Base-by-base conservation (phyloP, 2,329 filamentous ascomycete genomes). In the Chrysoporthe cubensis region DNA sequence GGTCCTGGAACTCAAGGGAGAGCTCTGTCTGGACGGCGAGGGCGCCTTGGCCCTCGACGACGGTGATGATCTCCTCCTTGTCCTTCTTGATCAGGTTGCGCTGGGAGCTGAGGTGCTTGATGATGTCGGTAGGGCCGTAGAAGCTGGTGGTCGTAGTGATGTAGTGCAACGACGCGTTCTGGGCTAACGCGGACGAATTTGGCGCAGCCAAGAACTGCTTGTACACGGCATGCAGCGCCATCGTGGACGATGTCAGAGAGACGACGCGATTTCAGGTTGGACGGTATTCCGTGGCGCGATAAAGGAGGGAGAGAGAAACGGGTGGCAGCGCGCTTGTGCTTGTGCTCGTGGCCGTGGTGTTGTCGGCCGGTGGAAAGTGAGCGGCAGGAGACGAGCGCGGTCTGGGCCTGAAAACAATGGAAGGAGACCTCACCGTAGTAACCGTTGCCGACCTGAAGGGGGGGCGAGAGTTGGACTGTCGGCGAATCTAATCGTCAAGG, bases 61-160 rank as follows among this genome's bases (percentile, higher is more conserved):
- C 83, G 75, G 88, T 88, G 71, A 98, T 82, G 64, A 95, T 80
- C 56, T 90, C 90, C 79, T 97, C 89, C 73, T 90, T 88, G 81
- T 92, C 94, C 85, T 93, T 96, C 80, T 90, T 91, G 76, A 97
- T 83, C 76, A 92, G 87, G 77, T 89, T 90, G 74, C 87, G 85
- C 77, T 94, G 87, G 48, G 85, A 85, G 74, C 83, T 84, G 71
- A 97, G 81, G 80, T 98, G 94, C 82, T 93, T 94, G 80, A 95
- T 83, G 78, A 99, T 93, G 59, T 92, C 88, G 63, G 89, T 85
- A 59, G 91, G 80, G 73, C 92, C 89, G 70, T 85, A 84, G 76
- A 96, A 84, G 71, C 88, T 88, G 44, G 90, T 93, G 14, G 94
- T 90, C 8, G 95, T 97, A 66, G 94, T 93, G 78, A 98, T 90